Base-by-base conservation (phyloP, 2,329 filamentous ascomycete genomes). In the Xylariaceae sp. region DNA sequence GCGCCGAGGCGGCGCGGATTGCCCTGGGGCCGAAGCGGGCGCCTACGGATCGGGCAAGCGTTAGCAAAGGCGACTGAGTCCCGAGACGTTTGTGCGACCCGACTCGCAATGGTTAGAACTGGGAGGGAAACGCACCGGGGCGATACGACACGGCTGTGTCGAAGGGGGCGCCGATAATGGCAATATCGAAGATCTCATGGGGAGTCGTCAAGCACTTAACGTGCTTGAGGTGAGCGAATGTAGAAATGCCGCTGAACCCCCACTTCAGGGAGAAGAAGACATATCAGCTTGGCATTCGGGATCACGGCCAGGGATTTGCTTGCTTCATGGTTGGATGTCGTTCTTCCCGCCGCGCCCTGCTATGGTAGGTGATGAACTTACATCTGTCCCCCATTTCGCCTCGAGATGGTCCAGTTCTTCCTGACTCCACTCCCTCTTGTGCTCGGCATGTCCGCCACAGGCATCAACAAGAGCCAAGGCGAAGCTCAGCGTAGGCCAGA, bases 1-100 rank as follows among this genome's bases (percentile, higher is more conserved):
- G 84, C 7, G 86, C 80, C 30, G 89, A 92, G 39, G 89, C 91
- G 37, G 88, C 85, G 52, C 92, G 86, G 65, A 96, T 96, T 40
- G 89, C 89, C 42, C 89, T 84, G 32, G 92, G 92, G 0, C 92
- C 92, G 67, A 96, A 96, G 8, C 92, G 83, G 15, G 87, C 87
- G 37, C 86, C 79, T 76, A n/a, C 32, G 8, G 13, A 12, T 19
- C n/a, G 40, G 39, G 18, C 12, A 10, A n/a, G 15, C n/a, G 39
- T 21, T 26, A 37, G 46, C 51, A 46, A n/a, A n/a, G 48, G 47
- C 41, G 30, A 34, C 39, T 13, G 9, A n/a, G 7, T 29, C 32
- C 51, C 29, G 26, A 22, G 13, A 30, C 37, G 40, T 15, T 2
- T 13, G 8, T 13, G 21, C 41, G 34, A 34, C 10, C 26, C 12